These are phyloP conservation scores for Claviceps arundinis DNA, from an alignment of 2,329 filamentous ascomycete species.

Conservation along the genomic window DNA sequence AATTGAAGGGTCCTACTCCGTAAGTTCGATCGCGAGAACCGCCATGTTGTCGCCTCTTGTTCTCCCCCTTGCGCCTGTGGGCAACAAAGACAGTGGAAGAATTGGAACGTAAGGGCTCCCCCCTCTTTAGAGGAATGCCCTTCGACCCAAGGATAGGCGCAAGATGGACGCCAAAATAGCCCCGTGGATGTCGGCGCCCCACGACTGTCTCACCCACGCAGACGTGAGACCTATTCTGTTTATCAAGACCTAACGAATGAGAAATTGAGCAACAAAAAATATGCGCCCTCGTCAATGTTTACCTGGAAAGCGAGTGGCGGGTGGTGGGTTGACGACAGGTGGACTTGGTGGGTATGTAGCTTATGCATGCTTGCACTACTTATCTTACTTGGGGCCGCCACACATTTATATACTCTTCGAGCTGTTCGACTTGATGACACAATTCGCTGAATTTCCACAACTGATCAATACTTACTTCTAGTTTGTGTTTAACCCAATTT, in stretches of 20 bases:
- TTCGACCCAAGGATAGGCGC: conserved; percentile 1
- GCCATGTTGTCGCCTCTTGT: background rate
- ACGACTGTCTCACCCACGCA: conserved; percentile 5
- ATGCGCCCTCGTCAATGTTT: background rate
- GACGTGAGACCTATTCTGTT: background rate
- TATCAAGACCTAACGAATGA: background rate
- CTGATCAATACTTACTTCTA: background rate
- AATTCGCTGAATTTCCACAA: background rate
- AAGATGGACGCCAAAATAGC: conserved; percentile 1
- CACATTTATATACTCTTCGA: background rate
- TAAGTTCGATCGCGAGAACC: background rate
- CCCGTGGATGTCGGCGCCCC: conserved; percentile 6
- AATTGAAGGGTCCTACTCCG: background rate
- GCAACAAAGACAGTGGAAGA: background rate
- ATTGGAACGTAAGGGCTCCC: conserved; percentile 1
- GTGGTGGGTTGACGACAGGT: background rate
- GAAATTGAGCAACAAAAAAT: background rate
- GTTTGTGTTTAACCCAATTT: background rate
- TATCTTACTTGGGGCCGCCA: conserved; percentile 1
- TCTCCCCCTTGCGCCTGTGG: background rate
- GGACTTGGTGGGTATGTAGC: no score
- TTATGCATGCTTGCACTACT: background rate
- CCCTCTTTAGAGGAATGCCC: conserved; percentile 7
- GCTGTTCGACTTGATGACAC: background rate
- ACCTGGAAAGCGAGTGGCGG: background rate